Evolutionary conservation across 495 filamentous ascomycete genomes (phyloP).

Genomic region (Melanomma pulvis-pyrius): DNA sequence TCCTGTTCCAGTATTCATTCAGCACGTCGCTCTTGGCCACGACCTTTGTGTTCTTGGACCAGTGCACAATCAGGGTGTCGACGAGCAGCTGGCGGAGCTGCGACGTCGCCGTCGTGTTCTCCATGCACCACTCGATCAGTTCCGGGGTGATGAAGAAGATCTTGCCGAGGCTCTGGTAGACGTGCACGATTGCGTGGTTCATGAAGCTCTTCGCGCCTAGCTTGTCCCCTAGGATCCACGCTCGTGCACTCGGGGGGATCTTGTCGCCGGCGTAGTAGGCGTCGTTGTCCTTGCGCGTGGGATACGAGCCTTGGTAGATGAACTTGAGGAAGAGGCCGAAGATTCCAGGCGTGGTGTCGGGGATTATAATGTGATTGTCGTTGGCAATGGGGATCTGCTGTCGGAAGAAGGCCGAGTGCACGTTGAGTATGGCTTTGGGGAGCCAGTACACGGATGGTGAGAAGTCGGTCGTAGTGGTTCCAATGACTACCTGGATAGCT

Average conservation of each 20-base stretch:
- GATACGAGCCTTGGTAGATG: constrained; percentile 8
- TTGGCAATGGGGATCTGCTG: neutral
- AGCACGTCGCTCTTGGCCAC: neutral
- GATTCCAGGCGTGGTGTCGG: neutral
- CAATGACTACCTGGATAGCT: neutral
- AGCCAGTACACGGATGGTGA: neutral
- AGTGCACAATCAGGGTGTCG: neutral
- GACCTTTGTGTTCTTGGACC: neutral
- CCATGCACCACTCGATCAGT: neutral
- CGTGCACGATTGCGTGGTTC: neutral
- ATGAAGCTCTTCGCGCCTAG: constrained; percentile 1
- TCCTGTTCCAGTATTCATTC: neutral
- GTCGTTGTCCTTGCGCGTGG: neutral
- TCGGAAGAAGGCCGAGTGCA: neutral
- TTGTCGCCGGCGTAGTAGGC: neutral
- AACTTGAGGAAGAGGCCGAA: constrained; percentile 20
- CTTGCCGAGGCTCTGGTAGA: neutral
- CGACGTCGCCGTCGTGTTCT: neutral
- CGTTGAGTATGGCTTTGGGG: neutral
- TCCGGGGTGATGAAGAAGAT: neutral
- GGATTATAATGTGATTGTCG: neutral
- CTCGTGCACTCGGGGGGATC: neutral
- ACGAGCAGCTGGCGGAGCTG: neutral
- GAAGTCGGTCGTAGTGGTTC: neutral
- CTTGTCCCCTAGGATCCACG: neutral